phyloP scores from a whole-genome alignment of 441 rosid genomes.

The Syzygium malaccense region DNA sequence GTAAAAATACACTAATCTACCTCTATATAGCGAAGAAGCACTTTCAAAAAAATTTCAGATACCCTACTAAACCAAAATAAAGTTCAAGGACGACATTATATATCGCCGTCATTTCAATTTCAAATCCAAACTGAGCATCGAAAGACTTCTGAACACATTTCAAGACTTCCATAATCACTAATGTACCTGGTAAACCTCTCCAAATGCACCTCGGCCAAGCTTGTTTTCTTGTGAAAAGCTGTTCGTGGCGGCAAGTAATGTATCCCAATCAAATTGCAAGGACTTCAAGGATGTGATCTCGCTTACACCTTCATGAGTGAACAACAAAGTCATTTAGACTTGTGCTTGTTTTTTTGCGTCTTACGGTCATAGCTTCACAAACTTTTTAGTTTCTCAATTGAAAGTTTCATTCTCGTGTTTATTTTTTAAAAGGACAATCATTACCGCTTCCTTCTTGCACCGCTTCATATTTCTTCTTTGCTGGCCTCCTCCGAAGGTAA shows the following conservation, averaged over 20 bases:
- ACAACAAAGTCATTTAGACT: not conserved
- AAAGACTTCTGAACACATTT: not conserved
- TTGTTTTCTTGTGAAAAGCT: constrained; percentile 27
- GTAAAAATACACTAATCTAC: not conserved
- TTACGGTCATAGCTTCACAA: not conserved
- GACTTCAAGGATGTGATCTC: constrained; percentile 25
- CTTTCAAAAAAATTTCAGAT: not conserved
- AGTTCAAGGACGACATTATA: not conserved
- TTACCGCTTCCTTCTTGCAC: not conserved
- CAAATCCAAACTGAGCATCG: not conserved
- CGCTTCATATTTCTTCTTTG: not conserved
- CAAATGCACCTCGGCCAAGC: constrained; percentile 56
- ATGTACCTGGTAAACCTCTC: constrained; percentile 36
- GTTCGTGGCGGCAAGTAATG: constrained; percentile 28
- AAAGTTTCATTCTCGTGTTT: not conserved
- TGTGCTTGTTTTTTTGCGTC: not conserved
- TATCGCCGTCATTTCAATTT: not conserved
- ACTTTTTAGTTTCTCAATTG: not conserved
- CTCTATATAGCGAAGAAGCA: not conserved
- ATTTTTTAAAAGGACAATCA: not conserved
- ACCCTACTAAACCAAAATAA: not conserved
- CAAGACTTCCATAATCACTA: not conserved
- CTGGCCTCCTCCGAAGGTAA: not conserved
- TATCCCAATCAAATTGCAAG: constrained; percentile 26
- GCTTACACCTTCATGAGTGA: not conserved